Percentiles rank a stretch among this genome's conserved stretches.
These are phyloP conservation scores for Steccherinum ochraceum DNA, from an alignment of 768 basidiomycete species.

Conservation along the genomic window DNA sequence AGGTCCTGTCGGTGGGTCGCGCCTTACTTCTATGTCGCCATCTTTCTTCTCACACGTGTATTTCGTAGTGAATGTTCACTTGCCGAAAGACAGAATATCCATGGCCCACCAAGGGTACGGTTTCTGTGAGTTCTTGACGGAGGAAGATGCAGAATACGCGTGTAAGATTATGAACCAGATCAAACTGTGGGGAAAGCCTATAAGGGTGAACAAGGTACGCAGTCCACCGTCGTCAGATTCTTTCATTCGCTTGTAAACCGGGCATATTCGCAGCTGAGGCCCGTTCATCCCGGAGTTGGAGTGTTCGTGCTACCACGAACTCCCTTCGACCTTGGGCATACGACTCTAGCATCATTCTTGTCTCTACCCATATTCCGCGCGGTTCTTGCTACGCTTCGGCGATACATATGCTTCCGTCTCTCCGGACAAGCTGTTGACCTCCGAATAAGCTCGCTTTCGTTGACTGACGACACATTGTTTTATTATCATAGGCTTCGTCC, in stretches of 20 bases:
- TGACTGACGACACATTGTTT: slow-evolving; percentile 12
- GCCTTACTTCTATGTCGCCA: background rate
- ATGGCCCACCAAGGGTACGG: slow-evolving; percentile 99
- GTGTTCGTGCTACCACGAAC: no score
- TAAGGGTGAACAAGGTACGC: slow-evolving; percentile 95
- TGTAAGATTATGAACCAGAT: slow-evolving; percentile 99
- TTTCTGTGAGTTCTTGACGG: slow-evolving; percentile 98
- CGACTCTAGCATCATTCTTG: background rate
- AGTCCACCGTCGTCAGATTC: background rate
- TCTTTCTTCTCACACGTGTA: no score
- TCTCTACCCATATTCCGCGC: background rate
- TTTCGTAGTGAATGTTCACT: slow-evolving; percentile 85
- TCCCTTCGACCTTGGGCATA: no score
- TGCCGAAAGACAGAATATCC: slow-evolving; percentile 97
- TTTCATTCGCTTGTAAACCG: slow-evolving; percentile 9
- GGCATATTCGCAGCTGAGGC: background rate
- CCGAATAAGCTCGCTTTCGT: no score
- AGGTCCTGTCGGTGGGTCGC: slow-evolving; percentile 87
- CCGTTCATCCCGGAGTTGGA: no score
- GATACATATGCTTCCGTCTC: no score
- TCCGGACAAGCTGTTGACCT: no score
- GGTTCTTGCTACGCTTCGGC: no score
- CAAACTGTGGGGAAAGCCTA: slow-evolving; percentile 97
- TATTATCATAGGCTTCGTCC: slow-evolving; percentile 71
- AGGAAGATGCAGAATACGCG: slow-evolving; percentile 99